Evolutionary conservation across 2,329 filamentous ascomycete species (phyloP), one percentile per base, ranked within the genome.

Genomic region (Ceratocystis alfenasii): DNA sequence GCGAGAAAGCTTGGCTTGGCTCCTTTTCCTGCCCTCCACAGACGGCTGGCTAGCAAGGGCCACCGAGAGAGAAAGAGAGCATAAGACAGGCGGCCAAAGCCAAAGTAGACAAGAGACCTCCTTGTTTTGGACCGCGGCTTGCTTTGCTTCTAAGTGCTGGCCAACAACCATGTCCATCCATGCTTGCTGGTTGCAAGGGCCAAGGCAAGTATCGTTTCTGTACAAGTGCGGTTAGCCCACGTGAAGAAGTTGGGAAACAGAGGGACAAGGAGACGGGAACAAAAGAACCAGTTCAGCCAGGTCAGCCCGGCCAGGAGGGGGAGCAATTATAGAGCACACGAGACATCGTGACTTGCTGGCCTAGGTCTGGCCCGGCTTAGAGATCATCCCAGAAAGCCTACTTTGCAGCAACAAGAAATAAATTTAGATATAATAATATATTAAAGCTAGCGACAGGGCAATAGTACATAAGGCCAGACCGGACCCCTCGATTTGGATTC

Each of bases 311-410:
- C 22, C n/a, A 41, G 36, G n/a, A 41, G n/a, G 20, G 33, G 59
- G 20, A 22, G 28, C 15, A 33, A 28, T 41, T 41, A 12, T 3
- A n/a, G 28, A 33, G 53, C n/a, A 36, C 44, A 48, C 25, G 25
- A 30, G 44, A 63, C 46, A 63, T 63, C 61, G 61, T 63, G 61
- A 63, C 61, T 36, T 46, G 36, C 53, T 17, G 53, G 53, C n/a
- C 53, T 33, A 57, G 60, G 60, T 28, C 25, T 44, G 60, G n/a
- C 60, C 60, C 36, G 60, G 60, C 28, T 62, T 62, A n/a, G 60
- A 17, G 53, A 57, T 46, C 36, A 48, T 22, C 4, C 4, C 28
- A 44, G 33, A n/a, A 44, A 25, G n/a, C 3, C 41, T 8, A 48
- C 20, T 17, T 33, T 63, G 15, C 25, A 28, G 59, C 22, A 46